Percentiles rank a stretch among this genome's conserved stretches.
Evolutionary conservation across 2,329 filamentous ascomycete species (phyloP).

Genomic region (Neonectria hederae): DNA sequence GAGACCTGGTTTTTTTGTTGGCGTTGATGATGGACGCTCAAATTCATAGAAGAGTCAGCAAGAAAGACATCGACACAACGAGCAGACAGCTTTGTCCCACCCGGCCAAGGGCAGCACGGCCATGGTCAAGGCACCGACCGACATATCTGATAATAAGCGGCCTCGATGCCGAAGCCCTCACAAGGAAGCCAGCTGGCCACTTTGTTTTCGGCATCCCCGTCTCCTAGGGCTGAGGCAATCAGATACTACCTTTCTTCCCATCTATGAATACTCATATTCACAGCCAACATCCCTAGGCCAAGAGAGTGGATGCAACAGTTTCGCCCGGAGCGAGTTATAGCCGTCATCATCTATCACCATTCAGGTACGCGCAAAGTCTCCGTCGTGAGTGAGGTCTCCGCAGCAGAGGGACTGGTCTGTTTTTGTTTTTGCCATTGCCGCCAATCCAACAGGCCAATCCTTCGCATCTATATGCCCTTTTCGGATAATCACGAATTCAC

Average conservation of each 20-base stretch:
- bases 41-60: not conserved
- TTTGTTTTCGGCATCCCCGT: conserved; percentile 14
- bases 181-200: conserved; percentile 8
- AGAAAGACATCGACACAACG: too few species aligned
- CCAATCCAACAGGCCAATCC: conserved; percentile 1
- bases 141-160: not conserved
- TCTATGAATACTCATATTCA: not conserved
- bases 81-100: not conserved
- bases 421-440: conserved; percentile 2
- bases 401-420: not conserved
- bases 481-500: not conserved
- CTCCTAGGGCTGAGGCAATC: conserved; percentile 22
- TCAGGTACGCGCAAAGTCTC: not conserved
- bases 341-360: not conserved
- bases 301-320: not conserved
- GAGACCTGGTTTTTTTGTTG: too few species aligned
- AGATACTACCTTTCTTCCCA: conserved; percentile 4
- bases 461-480: conserved; percentile 5
- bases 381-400: not conserved
- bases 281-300: not conserved
- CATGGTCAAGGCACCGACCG: conserved; percentile 7
- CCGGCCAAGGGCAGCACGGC: conserved; percentile 8
- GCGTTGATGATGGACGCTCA: not conserved
- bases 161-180: not conserved
- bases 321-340: too few species aligned